A percentile compares a stretch with the other conserved stretches of the same genome.
Evolutionary conservation across 768 basidiomycete species (phyloP).

Genomic region (Chlorophyllum brunneum): DNA sequence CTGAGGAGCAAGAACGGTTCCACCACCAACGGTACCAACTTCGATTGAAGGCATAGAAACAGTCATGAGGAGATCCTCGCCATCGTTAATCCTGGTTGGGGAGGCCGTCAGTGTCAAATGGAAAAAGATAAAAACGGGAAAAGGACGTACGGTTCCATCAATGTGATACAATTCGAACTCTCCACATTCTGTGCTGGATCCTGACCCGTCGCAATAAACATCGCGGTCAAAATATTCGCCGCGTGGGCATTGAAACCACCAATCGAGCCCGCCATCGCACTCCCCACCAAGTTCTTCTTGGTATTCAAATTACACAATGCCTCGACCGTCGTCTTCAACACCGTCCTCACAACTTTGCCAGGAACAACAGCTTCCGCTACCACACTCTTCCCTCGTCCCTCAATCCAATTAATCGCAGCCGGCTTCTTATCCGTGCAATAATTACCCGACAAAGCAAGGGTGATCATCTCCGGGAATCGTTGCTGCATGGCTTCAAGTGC

Average conservation of each 20-base stretch:
- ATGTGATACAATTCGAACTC: constrained; percentile 96
- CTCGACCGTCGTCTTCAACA: constrained; percentile 93
- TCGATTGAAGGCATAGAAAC: constrained; percentile 99
- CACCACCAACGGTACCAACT: constrained; percentile 97
- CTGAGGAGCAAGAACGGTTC: constrained; percentile 90
- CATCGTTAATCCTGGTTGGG: constrained; percentile 71
- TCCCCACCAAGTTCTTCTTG: constrained; percentile 97
- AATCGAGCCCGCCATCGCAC: constrained; percentile 96
- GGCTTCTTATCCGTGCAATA: constrained; percentile 99
- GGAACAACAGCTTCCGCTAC: constrained; percentile 95
- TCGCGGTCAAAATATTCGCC: constrained; percentile 92
- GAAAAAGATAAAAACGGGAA: constrained; percentile 10
- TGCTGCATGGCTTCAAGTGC: constrained; percentile 77
- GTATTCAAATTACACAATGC: constrained; percentile 86
- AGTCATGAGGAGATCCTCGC: constrained; percentile 88
- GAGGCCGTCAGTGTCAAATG: neutral
- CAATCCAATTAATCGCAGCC: constrained; percentile 99
- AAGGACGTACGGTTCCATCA: constrained; percentile 92
- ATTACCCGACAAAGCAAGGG: constrained; percentile 91
- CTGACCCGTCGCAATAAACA: constrained; percentile 96
- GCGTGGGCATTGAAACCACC: constrained; percentile 99
- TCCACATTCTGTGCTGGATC: constrained; percentile 99
- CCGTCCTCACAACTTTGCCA: constrained; percentile 80
- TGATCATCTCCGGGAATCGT: constrained; percentile 87
- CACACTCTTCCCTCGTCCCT: constrained; percentile 96